Conservation (phyloP, 202 grass and related monocot genomes). For the Saccharum hybrid region DNA sequence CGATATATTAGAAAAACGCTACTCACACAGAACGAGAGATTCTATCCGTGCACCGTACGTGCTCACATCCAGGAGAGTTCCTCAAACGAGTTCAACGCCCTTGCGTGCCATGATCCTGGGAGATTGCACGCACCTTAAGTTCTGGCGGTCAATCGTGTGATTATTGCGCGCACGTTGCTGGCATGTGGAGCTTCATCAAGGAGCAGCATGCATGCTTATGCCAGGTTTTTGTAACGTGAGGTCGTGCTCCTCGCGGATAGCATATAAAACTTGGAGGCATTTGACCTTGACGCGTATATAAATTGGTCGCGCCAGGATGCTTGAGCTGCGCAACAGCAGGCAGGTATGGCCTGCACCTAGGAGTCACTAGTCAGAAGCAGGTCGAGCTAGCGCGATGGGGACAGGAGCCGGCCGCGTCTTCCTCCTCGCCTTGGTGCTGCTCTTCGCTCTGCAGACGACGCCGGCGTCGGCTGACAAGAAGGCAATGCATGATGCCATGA, state of each 20-base stretch:
- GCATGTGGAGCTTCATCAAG: constrained; percentile 12
- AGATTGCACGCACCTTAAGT: neutral
- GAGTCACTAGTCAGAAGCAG: neutral
- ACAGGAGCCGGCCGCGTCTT: neutral
- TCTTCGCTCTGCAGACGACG: constrained; percentile 46
- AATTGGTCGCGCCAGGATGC: neutral
- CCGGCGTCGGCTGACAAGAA: constrained; percentile 44
- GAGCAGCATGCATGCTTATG: neutral
- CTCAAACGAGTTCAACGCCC: neutral
- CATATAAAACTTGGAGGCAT: neutral
- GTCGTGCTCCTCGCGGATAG: constrained; percentile 4
- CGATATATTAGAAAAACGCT: too few species aligned
- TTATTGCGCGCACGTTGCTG: neutral
- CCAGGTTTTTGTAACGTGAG: constrained; percentile 5
- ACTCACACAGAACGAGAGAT: neutral
- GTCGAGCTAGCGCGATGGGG: neutral
- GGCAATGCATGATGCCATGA: constrained; percentile 10
- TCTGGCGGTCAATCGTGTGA: neutral
- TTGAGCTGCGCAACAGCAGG: neutral
- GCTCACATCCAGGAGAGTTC: too few species aligned
- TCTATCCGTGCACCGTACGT: neutral
- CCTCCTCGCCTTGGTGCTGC: constrained; percentile 37
- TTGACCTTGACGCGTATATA: constrained; percentile 45
- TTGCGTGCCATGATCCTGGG: neutral
- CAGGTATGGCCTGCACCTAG: neutral